Evolutionary conservation across 1,139 yeast species (phyloP), one percentile per base, ranked within the genome.

Genomic region (Hemisphaericaspora xylofermentans): DNA sequence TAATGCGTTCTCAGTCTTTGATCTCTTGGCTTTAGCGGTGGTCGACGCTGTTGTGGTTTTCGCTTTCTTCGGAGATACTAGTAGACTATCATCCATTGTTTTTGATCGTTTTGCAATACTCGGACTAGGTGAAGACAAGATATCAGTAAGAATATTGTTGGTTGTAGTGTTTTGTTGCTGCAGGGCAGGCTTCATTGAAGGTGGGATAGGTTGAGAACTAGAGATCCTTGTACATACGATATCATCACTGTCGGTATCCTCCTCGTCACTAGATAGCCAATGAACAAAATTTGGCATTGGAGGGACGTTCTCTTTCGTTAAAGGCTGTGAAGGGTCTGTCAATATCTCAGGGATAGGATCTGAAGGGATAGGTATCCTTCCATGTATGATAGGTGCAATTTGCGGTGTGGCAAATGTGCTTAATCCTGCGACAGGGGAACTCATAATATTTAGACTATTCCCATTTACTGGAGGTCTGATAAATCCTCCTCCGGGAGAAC

Each of bases 221-320:
- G 37, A 17, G 17, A 38, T 18, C 3, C 17, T 13, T 3, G 33
- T n/a, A 6, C 16, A 15, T 4, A 34, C n/a, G 10, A 19, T 16
- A 16, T 18, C 36, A 1, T 38, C 41, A 12, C 43, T 44, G n/a
- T n/a, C n/a, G n/a, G n/a, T n/a, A n/a, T n/a, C n/a, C 8, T 41
- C 49, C 7, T 43, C 46, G 27, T 46, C 48, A 24, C 47, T 42
- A 14, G 49, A 40, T 12, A 45, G 24, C 54, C 54, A 51, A 14
- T 35, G 38, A 2, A 43, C 35, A 12, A 46, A 33, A 27, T 41
- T 41, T 8, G 46, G 47, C 35, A 39, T 22, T 2, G 21, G 33
- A 2, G 33, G 33, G 16, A 29, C 8, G n/a, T 29, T 15, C 2
- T 28, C 17, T 4, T 28, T 15, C 2, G 9, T 14, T 2, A 2